Evolutionary conservation across 2,329 filamentous ascomycete genomes (phyloP).

Genomic region (Knufia fluminis): DNA sequence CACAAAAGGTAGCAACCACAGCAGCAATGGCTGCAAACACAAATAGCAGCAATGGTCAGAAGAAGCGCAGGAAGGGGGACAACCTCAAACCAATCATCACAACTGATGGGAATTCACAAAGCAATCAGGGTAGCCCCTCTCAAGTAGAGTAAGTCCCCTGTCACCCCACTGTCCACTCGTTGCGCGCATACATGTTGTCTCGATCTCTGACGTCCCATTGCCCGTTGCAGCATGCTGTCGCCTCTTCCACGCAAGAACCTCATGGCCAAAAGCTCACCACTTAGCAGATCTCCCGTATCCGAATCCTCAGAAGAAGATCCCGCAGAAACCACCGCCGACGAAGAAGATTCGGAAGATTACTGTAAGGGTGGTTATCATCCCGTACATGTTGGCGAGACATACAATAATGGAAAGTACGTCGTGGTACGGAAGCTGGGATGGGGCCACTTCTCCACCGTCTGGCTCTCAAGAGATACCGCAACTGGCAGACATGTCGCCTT

Average conservation of each 20-base stretch:
- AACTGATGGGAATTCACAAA: slow-evolving; percentile 38
- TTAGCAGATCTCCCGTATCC: slow-evolving; percentile 66
- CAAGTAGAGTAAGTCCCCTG: slow-evolving; percentile 28
- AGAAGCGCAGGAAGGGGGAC: slow-evolving; percentile 58
- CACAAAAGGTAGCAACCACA: slow-evolving; percentile 51
- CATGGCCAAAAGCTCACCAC: slow-evolving; percentile 43
- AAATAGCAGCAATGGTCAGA: slow-evolving; percentile 46
- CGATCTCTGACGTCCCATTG: not conserved
- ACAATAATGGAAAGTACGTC: slow-evolving; percentile 95
- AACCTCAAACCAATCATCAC: slow-evolving; percentile 59
- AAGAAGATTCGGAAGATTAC: slow-evolving; percentile 98
- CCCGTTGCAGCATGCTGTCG: slow-evolving; percentile 24
- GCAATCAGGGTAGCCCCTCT: slow-evolving; percentile 29
- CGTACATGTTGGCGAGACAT: slow-evolving; percentile 86
- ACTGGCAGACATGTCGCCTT: slow-evolving; percentile 91
- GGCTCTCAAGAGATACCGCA: slow-evolving; percentile 70
- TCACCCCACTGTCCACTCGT: not conserved
- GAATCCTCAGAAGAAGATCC: slow-evolving; percentile 66
- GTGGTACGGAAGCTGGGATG: slow-evolving; percentile 93
- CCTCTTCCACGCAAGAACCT: slow-evolving; percentile 35
- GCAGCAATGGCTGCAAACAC: slow-evolving; percentile 41
- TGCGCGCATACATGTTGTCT: not conserved
- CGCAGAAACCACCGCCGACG: slow-evolving; percentile 86
- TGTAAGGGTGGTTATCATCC: slow-evolving; percentile 98
- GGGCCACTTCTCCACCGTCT: slow-evolving; percentile 99